Percentiles rank a stretch among this genome's conserved stretches.
These are phyloP conservation scores for Meredithiella fracta DNA, from an alignment of 2,329 filamentous ascomycete species.

Conservation along the genomic window DNA sequence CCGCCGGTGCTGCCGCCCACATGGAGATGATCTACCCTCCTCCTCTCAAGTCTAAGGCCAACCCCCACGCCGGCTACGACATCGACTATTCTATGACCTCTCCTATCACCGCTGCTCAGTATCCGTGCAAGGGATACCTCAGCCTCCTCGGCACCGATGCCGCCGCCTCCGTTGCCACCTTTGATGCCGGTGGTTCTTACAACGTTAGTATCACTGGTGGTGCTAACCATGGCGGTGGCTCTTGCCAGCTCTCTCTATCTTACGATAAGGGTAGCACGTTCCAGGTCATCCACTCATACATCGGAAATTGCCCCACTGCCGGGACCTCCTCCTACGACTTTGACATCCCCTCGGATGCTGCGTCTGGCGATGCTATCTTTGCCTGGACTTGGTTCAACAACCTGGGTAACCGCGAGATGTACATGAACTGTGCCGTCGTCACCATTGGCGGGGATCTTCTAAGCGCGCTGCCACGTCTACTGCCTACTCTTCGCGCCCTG, in stretches of 20 bases:
- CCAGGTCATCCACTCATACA: constrained; percentile 45
- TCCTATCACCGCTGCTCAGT: constrained; percentile 52
- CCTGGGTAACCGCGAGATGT: constrained; percentile 66
- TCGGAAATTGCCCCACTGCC: constrained; percentile 35
- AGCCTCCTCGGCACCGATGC: constrained; percentile 30
- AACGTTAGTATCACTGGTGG: constrained; percentile 47
- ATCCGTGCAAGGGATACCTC: constrained; percentile 56
- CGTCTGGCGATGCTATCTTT: constrained; percentile 45
- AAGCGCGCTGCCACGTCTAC: constrained; percentile 17
- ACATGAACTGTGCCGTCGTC: constrained; percentile 70
- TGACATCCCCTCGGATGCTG: constrained; percentile 46
- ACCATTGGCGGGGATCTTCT: constrained; percentile 34
- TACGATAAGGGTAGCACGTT: constrained; percentile 56
- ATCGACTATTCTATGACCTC: constrained; percentile 58
- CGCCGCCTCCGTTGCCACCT: constrained; percentile 41
- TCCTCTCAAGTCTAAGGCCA: constrained; percentile 37
- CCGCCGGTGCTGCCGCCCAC: constrained; percentile 32
- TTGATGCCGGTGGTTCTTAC: constrained; percentile 44
- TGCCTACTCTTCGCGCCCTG: constrained; percentile 39
- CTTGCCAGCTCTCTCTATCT: constrained; percentile 59
- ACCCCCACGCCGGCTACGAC: constrained; percentile 29
- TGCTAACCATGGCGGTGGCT: constrained; percentile 51
- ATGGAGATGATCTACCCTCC: constrained; percentile 39
- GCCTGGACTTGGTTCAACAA: constrained; percentile 68
- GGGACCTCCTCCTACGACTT: constrained; percentile 42